Percentiles rank a stretch among this genome's conserved stretches.
Conservation (phyloP, 768 basidiomycete species). For the Mycena filopes region DNA sequence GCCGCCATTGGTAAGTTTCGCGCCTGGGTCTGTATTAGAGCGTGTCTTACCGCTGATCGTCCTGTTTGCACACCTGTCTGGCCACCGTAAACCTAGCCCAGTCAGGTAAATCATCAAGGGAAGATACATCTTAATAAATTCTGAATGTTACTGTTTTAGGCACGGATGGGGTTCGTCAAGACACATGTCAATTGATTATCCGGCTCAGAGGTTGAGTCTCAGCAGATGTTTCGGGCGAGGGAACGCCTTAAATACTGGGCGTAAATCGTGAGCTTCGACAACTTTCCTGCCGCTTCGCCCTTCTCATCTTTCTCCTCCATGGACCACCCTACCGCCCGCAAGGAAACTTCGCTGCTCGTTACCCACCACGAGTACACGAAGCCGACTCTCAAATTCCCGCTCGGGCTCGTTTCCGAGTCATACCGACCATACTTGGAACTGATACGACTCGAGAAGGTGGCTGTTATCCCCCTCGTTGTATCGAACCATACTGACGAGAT, state of each 20-base stretch:
- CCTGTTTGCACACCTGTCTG: not conserved
- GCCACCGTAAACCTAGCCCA: constrained; percentile 5
- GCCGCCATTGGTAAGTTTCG: constrained; percentile 17
- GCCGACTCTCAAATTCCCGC: constrained; percentile 43
- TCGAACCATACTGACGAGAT: not conserved
- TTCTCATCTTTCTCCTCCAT: constrained; percentile 1
- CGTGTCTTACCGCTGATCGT: constrained; percentile 6
- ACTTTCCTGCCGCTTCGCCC: too few relatives aligned
- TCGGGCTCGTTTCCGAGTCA: constrained; percentile 42
- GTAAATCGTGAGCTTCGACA: not conserved
- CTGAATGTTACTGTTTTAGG: constrained; percentile 4
- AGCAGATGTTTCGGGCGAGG: not conserved
- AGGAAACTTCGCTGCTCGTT: constrained; percentile 41
- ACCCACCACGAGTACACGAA: constrained; percentile 29
- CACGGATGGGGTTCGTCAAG: constrained; percentile 1
- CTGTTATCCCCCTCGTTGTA: not conserved
- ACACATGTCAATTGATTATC: constrained; percentile 7
- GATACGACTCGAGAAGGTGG: constrained; percentile 59
- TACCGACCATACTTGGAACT: constrained; percentile 59
- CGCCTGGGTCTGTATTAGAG: constrained; percentile 3
- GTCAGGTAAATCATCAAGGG: not conserved
- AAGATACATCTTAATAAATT: constrained; percentile 8
- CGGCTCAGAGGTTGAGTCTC: constrained; percentile 5
- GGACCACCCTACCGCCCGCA: not conserved
- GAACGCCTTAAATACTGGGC: constrained; percentile 15